Evolutionary conservation across 306 rosid genomes (phyloP), one percentile per base, ranked within the genome.

Genomic region (Rosa multiflora): DNA sequence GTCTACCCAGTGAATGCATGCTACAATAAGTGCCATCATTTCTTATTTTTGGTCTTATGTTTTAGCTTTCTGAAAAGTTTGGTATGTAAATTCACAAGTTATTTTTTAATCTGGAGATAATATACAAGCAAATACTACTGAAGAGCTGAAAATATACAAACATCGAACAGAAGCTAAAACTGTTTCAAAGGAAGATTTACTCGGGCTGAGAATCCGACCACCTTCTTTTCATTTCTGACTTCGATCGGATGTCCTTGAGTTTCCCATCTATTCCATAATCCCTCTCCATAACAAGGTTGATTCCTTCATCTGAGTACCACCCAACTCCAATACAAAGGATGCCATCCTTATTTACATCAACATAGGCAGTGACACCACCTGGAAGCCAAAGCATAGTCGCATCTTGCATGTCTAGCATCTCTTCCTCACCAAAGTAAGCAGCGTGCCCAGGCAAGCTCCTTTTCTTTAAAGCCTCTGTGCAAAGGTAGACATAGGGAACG

Each of bases 251-350:
- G 63, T 95, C 99, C 85, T 84, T 91, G 11, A 95, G 98, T 79
- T 87, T 89, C 51, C 98, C 99, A 85, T 95, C 97, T 32, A 88
- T 67, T 20, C 97, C 99, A 83, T 95, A 95, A 86, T 92, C 98
- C 88, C 99, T 87, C 78, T 95, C 99, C 97, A 95, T 92, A 67
- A 88, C 98, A 72, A 95, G 91, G 82, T 95, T 95, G 80, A 95
- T 85, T 75, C 99, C 98, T 88, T 95, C 99, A 69, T 90, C 91
- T 1, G 99, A 92, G 83, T 92, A 92, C 98, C 99, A 95, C 40
- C 98, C 97, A 67, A 90, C 94, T 70, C 99, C 99, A 71, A 95
- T 85, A 72, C 99, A 92, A 58, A 95, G 98, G 80, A 84, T 67
- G 42, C 98, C 99, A 58, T 95, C 98, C 63, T 88, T 86, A 43